phyloP scores from a whole-genome alignment of 2,329 filamentous ascomycete species.

The Lachnellula cervina region DNA sequence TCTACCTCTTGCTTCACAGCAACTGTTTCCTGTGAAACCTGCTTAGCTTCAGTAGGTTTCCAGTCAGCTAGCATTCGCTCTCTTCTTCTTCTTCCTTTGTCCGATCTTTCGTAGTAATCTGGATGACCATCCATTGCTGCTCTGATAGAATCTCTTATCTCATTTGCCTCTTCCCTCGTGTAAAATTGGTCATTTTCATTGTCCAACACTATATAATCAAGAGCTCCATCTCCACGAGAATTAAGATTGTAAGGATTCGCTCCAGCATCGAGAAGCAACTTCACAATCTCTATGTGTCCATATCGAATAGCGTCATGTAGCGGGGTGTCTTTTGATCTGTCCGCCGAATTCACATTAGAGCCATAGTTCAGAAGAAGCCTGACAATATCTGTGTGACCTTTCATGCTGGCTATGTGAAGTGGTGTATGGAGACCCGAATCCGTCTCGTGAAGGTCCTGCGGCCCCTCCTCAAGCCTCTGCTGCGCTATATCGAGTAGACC shows the following conservation, averaged over 20 bases:
- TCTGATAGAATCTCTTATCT: slow-evolving; percentile 66
- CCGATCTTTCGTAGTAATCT: too few species aligned
- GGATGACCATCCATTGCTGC: slow-evolving; percentile 51
- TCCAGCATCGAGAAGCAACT: slow-evolving; percentile 74
- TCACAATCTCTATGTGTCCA: slow-evolving; percentile 83
- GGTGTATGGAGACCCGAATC: slow-evolving; percentile 97
- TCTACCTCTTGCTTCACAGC: too few species aligned
- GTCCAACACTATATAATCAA: slow-evolving; percentile 74
- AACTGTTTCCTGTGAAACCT: too few species aligned
- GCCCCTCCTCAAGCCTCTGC: slow-evolving; percentile 63
- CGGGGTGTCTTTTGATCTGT: slow-evolving; percentile 84
- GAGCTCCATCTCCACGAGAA: slow-evolving; percentile 84
- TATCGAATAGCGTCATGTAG: slow-evolving; percentile 96
- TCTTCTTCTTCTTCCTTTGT: too few species aligned
- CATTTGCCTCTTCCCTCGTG: slow-evolving; percentile 31
- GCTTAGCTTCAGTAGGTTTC: too few species aligned
- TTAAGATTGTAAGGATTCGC: slow-evolving; percentile 90
- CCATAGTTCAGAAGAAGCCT: slow-evolving; percentile 79
- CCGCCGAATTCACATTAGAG: slow-evolving; percentile 77
- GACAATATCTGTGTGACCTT: slow-evolving; percentile 82
- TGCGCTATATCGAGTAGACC: slow-evolving; percentile 78
- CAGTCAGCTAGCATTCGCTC: too few species aligned
- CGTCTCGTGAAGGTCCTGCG: slow-evolving; percentile 80
- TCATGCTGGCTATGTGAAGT: slow-evolving; percentile 84
- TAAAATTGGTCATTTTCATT: slow-evolving; percentile 58